phyloP scores from a whole-genome alignment of 2,329 filamentous ascomycete genomes.

The Dothideomycetes sp. region DNA sequence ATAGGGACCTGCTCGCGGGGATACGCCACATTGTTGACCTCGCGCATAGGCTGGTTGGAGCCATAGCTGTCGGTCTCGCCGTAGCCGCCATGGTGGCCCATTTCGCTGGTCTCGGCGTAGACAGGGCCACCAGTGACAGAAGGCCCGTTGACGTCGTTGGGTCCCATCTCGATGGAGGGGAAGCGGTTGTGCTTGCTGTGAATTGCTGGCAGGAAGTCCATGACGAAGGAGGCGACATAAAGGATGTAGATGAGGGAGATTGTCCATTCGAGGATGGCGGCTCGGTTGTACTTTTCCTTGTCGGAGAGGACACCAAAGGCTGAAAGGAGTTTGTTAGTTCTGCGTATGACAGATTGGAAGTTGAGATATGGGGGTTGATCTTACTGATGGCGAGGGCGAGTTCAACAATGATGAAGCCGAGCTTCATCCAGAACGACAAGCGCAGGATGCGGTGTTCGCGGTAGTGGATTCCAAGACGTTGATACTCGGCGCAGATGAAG shows the following conservation, averaged over 20 bases:
- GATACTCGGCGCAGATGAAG: conserved; percentile 84
- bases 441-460: conserved; percentile 63
- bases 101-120: conserved; percentile 15
- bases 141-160: conserved; percentile 18
- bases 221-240: conserved; percentile 75
- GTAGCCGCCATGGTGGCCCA: conserved; percentile 9
- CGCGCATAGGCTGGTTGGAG: conserved; percentile 13
- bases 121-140: conserved; percentile 21
- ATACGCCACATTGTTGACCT: too few relatives aligned
- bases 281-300: conserved; percentile 45
- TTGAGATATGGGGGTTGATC: neutral
- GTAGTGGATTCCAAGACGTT: conserved; percentile 71
- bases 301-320: conserved; percentile 55
- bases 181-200: conserved; percentile 40
- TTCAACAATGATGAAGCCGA: conserved; percentile 73
- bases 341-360: neutral
- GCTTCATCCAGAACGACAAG: conserved; percentile 77
- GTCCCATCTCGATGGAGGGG: conserved; percentile 27
- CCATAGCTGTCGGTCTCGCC: conserved; percentile 13
- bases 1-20: too few relatives aligned
- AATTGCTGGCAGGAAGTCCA: conserved; percentile 76
- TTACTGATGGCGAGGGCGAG: conserved; percentile 52
- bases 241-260: conserved; percentile 79
- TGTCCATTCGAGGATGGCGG: conserved; percentile 69
- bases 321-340: conserved; percentile 5